Conservation (phyloP, 2,329 filamentous ascomycete species). For the Aspergillus felis region DNA sequence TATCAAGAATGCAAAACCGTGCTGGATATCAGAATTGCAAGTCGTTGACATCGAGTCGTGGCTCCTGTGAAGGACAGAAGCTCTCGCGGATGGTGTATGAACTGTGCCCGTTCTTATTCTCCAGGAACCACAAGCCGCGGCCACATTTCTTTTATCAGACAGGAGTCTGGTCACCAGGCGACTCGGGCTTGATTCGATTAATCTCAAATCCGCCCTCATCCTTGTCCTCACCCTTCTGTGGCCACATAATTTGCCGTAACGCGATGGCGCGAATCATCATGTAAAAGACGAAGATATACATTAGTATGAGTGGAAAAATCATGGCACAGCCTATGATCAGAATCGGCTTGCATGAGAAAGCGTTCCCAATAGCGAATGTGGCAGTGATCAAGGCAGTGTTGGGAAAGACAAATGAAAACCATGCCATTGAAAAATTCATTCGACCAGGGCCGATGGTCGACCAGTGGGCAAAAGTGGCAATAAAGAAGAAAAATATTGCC, state of each 20-base stretch:
- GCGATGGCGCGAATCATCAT: conserved; percentile 69
- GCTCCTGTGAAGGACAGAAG: background rate
- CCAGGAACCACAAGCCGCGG: background rate
- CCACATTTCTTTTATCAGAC: conserved; percentile 9
- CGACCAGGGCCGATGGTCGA: conserved; percentile 58
- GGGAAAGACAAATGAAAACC: conserved; percentile 79
- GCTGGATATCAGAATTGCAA: background rate
- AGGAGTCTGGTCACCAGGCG: conserved; percentile 11
- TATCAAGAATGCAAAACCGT: background rate
- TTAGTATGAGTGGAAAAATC: conserved; percentile 60
- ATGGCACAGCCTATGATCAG: conserved; percentile 65
- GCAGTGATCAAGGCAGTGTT: conserved; percentile 72
- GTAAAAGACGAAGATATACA: conserved; percentile 65
- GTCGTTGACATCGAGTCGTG: background rate
- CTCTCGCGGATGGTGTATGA: background rate
- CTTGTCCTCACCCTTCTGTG: conserved; percentile 64
- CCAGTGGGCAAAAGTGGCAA: conserved; percentile 72
- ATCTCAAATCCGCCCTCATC: conserved; percentile 57
- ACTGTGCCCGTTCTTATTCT: background rate
- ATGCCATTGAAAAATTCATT: conserved; percentile 78
- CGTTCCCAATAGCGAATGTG: conserved; percentile 65
- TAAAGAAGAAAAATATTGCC: conserved; percentile 80
- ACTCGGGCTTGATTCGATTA: conserved; percentile 24
- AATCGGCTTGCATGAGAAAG: conserved; percentile 58
- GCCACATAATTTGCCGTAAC: conserved; percentile 69